phyloP scores from a whole-genome alignment of 2,329 filamentous ascomycete species.

The Thielaviopsis punctulata region DNA sequence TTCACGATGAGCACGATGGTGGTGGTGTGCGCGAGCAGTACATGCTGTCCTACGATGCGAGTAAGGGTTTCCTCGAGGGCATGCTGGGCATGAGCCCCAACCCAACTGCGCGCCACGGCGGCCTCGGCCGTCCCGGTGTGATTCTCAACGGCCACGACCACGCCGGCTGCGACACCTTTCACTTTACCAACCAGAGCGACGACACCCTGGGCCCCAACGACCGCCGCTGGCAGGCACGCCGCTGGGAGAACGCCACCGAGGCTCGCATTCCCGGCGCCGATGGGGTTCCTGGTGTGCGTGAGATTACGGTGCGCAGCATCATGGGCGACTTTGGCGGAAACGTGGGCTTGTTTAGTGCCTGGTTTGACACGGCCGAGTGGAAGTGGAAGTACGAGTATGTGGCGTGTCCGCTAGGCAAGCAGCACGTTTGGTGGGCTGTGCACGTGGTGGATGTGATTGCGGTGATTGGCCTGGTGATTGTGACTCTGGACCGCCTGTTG shows the following conservation, averaged over 20 bases:
- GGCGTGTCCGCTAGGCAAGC: slow-evolving; percentile 62
- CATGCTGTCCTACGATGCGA: slow-evolving; percentile 58
- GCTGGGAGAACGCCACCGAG: slow-evolving; percentile 28
- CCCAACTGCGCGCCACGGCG: slow-evolving; percentile 36
- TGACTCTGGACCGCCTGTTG: slow-evolving; percentile 1
- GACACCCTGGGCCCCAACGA: slow-evolving; percentile 23
- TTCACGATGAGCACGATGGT: slow-evolving; percentile 47
- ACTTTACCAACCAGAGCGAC: slow-evolving; percentile 53
- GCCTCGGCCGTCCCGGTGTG: slow-evolving; percentile 54
- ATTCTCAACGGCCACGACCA: slow-evolving; percentile 92
- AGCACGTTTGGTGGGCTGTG: slow-evolving; percentile 75
- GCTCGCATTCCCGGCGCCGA: slow-evolving; percentile 24
- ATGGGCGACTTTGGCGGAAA: slow-evolving; percentile 96
- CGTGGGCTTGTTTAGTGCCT: slow-evolving; percentile 70
- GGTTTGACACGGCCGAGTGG: slow-evolving; percentile 60
- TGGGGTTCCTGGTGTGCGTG: slow-evolving; percentile 49
- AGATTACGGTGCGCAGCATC: slow-evolving; percentile 92
- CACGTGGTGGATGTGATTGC: slow-evolving; percentile 5
- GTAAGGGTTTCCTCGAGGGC: slow-evolving; percentile 61
- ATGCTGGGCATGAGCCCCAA: slow-evolving; percentile 63
- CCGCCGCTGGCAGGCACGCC: slow-evolving; percentile 31
- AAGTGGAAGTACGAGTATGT: slow-evolving; percentile 72
- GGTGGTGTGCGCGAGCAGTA: slow-evolving; percentile 79
- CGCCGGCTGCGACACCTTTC: slow-evolving; percentile 78
- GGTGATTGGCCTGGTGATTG: not conserved